These are phyloP conservation scores for Penicillium angulare DNA, from an alignment of 495 filamentous ascomycete genomes.

Conservation along the genomic window DNA sequence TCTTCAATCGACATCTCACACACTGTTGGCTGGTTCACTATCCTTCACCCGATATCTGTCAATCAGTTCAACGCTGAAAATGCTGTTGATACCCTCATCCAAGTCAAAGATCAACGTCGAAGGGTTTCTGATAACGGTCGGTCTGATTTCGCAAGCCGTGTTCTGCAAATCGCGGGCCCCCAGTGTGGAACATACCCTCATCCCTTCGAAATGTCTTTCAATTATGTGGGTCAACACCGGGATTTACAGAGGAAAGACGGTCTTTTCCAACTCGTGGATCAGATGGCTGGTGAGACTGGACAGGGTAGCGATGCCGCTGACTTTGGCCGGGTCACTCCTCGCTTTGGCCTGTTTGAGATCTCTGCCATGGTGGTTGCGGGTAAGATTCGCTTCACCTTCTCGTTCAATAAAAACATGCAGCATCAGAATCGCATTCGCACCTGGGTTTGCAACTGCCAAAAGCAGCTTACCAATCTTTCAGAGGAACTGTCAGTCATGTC, in stretches of 20 bases:
- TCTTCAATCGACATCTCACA: constrained; percentile 52
- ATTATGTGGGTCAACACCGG: constrained; percentile 64
- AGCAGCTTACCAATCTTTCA: constrained; percentile 51
- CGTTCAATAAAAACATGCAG: constrained; percentile 59
- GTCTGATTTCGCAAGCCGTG: constrained; percentile 48
- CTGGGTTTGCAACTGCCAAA: constrained; percentile 61
- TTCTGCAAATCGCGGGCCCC: constrained; percentile 41
- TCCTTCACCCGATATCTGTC: constrained; percentile 49
- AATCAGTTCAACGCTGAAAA: constrained; percentile 19
- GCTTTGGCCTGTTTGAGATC: constrained; percentile 67
- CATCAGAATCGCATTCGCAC: constrained; percentile 54
- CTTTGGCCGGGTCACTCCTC: constrained; percentile 52
- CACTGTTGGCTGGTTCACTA: constrained; percentile 64
- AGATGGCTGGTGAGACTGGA: constrained; percentile 46
- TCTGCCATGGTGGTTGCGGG: constrained; percentile 59
- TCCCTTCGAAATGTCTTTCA: constrained; percentile 71
- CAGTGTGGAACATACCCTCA: constrained; percentile 45
- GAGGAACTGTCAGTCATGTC: constrained; percentile 46
- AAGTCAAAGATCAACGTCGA: constrained; percentile 48
- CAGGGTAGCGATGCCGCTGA: constrained; percentile 54
- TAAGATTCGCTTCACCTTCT: constrained; percentile 60
- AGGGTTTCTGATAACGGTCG: constrained; percentile 48
- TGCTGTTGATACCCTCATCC: constrained; percentile 38
- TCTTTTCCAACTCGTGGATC: constrained; percentile 56
- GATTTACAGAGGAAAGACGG: constrained; percentile 60